phyloP scores from a whole-genome alignment of 495 filamentous ascomycete species.

The Bacidia gigantensis region DNA sequence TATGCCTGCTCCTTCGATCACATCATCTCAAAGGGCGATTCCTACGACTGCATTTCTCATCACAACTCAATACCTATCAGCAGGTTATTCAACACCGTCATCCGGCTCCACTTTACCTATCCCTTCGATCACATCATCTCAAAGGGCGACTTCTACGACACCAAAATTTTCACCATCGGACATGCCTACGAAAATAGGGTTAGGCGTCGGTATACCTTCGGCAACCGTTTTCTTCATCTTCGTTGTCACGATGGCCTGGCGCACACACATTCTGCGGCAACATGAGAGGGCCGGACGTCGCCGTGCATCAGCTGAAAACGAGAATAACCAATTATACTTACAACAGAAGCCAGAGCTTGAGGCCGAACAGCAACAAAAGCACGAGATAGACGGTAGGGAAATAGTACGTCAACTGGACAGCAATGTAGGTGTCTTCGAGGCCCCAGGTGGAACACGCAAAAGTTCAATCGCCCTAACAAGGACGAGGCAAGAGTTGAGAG shows the following conservation, averaged over 20 bases:
- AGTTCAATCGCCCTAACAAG: too few species aligned
- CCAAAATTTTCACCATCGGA: background rate
- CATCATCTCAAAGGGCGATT: background rate
- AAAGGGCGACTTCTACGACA: background rate
- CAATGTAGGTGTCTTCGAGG: background rate
- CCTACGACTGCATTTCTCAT: too few species aligned
- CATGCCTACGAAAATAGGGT: background rate
- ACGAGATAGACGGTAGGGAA: background rate
- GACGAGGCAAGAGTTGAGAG: too few species aligned
- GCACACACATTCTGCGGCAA: background rate
- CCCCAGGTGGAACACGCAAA: too few species aligned
- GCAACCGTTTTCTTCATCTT: background rate
- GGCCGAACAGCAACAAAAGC: background rate
- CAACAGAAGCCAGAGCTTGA: constrained; percentile 2
- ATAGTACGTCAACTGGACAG: background rate
- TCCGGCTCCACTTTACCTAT: too few species aligned
- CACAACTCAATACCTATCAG: too few species aligned
- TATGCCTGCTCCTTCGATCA: too few species aligned
- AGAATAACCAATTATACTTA: background rate
- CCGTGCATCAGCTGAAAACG: background rate
- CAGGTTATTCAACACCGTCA: too few species aligned
- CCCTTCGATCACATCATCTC: background rate
- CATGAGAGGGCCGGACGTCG: background rate
- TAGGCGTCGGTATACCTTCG: background rate
- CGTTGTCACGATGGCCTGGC: background rate